Base-by-base conservation (phyloP, 495 filamentous ascomycete species). In the Xylaria venustula region DNA sequence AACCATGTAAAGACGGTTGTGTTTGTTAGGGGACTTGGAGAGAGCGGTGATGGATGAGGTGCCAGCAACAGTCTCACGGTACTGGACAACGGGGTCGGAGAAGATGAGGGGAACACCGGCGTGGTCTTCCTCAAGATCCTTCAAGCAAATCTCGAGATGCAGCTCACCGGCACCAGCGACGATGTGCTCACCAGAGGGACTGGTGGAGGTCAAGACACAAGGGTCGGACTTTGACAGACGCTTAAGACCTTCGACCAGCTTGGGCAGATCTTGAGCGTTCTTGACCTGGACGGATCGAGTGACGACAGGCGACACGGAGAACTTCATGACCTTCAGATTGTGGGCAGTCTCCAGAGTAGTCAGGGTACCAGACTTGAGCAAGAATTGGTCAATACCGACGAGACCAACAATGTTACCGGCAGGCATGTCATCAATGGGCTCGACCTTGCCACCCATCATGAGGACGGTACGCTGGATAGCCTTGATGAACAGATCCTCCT, bases 241-340 rank as follows among this genome's bases (percentile, higher is more conserved):
- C 90, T 99, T 99, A 64, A 99, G 90, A 89, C 94, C 94, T 85
- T 99, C 94, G 71, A 99, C 94, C 41, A 99, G 87, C 89, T 99
- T 99, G 78, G 94, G 94, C 62, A 99, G 87, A 86, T 99, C 94
- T 78, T 93, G 90, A 78, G 95, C 95, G 80, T 99, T 99, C 90
- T 97, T 98, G 83, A 97, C 94, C 81, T 98, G 92, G 68, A 99
- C 94, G 77, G 95, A 96, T 66, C 94, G 93, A 80, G 87, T 94
- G 67, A 99, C 95, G 79, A 99, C 94, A 74, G 94, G 94, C 41
- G 94, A 98, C 74, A 99, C 94, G 71, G 94, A 99, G 90, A 99
- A 99, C 83, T 96, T 97, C 94, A 99, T 99, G 80, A 99, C 94
- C 88, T 98, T 99, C 67, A 99, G 80, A 87, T 99, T 99, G 89